Base-by-base conservation (phyloP, 1,284 basidiomycete genomes). In the Rhodotorula sp. region DNA sequence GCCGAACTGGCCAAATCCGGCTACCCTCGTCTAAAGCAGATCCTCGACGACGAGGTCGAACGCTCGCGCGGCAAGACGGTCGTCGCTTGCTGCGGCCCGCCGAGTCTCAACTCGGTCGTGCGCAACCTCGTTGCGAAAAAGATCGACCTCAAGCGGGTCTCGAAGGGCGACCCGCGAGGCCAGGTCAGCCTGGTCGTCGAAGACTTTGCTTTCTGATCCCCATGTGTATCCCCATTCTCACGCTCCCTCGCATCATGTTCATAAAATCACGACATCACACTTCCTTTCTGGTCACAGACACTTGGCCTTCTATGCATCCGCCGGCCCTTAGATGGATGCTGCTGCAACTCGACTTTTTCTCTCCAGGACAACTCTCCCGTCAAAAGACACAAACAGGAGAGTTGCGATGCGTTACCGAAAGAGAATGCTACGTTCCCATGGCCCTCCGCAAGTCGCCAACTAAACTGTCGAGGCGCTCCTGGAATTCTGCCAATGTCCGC, bases 1-100 rank as follows among this genome's bases (percentile, higher is more conserved):
- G 84, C 88, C 15, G 91, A 92, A 80, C 83, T 86, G 66, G 88
- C 88, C 17, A 83, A 87, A 56, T 85, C 86, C 2, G 91, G 91
- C 0, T 87, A 88, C 76, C 91, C 91, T n/a, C 87, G 86, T 75
- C 46, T 78, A 24, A 61, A 67, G 33, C 64, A 68, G 44, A 71
- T 77, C 6, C 42, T 78, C 33, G 71, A 76, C 54, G 72, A 74
- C 18, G 77, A 78, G 59, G 70, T 78, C n/a, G 53, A 64, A 26
- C 71, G 71, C 1, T 72, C 64, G 46, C 59, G 48, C 29, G 76
- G 77, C 37, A 71, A 68, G 66, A 76, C 76, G 33, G 68, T 72
- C 26, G 75, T 78, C 4, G 74, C 74, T 14, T 77, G 77, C 37
- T 73, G 73, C 48, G 77, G 77, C 0, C 77, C 77, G 2, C 64